phyloP scores from a whole-genome alignment of 164 flowering plant species.

The Stephania japonica region DNA sequence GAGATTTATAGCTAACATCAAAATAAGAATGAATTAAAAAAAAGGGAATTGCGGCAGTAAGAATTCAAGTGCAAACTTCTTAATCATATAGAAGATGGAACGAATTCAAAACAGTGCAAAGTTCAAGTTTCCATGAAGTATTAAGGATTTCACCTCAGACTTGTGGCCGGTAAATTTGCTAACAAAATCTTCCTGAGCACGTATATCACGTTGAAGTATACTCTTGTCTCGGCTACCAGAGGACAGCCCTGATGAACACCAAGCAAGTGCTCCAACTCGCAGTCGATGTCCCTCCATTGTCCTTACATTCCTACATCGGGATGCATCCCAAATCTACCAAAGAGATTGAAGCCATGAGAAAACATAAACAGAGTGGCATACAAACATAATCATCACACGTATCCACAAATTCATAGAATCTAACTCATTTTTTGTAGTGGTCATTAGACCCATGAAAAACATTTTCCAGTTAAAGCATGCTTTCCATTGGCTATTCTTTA shows the following conservation, averaged over 20 bases:
- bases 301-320: constrained; percentile 74
- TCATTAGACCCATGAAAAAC: background rate
- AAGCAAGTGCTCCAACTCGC: constrained; percentile 92
- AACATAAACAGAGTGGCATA: background rate
- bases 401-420: background rate
- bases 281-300: constrained; percentile 94
- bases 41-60: background rate
- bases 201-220: constrained; percentile 88
- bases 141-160: constrained; percentile 63
- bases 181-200: constrained; percentile 73
- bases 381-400: background rate
- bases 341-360: background rate
- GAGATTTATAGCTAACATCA: background rate
- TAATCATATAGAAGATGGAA: background rate
- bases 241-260: constrained; percentile 82
- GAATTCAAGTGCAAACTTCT: background rate
- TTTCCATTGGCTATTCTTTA: background rate
- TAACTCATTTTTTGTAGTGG: background rate
- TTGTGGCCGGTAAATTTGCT: constrained; percentile 88
- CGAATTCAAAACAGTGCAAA: background rate
- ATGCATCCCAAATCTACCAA: constrained; percentile 92
- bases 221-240: constrained; percentile 92
- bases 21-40: background rate
- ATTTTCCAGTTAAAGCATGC: background rate
- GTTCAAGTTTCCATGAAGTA: background rate